Conservation (phyloP, 202 grass and related monocot species). For the Bolboschoenoplectus hybrid region DNA sequence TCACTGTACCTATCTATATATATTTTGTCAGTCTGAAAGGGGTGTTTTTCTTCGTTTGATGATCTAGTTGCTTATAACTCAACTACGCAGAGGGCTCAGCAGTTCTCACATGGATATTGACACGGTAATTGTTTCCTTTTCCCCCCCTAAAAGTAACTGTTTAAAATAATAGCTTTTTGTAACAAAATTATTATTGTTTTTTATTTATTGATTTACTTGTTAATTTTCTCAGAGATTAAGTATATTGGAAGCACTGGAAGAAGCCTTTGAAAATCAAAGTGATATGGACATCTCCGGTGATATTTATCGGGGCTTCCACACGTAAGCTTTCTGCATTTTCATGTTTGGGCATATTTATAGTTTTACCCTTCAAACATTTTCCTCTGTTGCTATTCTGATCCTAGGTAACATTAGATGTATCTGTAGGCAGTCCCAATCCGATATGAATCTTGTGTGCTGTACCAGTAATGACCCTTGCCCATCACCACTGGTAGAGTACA, state of each 20-base stretch:
- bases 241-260: constrained; percentile 62
- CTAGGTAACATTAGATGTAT: background rate
- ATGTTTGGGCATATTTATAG: background rate
- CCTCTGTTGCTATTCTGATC: background rate
- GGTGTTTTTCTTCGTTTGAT: constrained; percentile 13
- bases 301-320: constrained; percentile 21
- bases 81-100: constrained; percentile 52
- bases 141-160: background rate
- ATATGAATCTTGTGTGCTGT: background rate
- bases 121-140: constrained; percentile 47
- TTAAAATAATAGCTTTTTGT: constrained; percentile 19
- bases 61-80: constrained; percentile 62
- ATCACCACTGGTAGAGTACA: background rate
- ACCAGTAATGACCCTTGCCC: background rate
- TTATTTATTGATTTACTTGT: constrained; percentile 38
- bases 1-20: constrained; percentile 10
- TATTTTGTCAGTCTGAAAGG: constrained; percentile 11
- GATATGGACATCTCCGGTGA: constrained; percentile 45
- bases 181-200: constrained; percentile 19
- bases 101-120: constrained; percentile 64
- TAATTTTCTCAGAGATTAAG: constrained; percentile 55
- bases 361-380: background rate
- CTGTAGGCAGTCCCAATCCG: background rate
- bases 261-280: constrained; percentile 50
- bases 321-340: constrained; percentile 8